phyloP scores from a whole-genome alignment of 768 basidiomycete species.

The Leccinum fibrillosum region DNA sequence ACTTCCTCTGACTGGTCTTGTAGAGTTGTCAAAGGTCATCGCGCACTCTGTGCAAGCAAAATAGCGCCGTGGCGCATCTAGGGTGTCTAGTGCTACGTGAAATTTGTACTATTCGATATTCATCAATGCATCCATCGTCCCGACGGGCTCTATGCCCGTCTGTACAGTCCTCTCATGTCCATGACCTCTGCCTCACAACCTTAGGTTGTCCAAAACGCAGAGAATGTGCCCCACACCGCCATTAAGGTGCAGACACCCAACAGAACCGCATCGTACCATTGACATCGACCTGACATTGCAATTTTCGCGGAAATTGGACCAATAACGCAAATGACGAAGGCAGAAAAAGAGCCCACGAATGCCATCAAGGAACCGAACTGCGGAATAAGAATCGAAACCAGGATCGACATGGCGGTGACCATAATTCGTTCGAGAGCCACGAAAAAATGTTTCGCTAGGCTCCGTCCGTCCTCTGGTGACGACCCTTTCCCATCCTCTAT shows the following conservation, averaged over 20 bases:
- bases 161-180: not conserved
- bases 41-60: slow-evolving; percentile 63
- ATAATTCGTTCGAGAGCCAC: slow-evolving; percentile 53
- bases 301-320: slow-evolving; percentile 75
- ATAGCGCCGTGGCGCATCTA: slow-evolving; percentile 15
- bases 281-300: slow-evolving; percentile 48
- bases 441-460: slow-evolving; percentile 36
- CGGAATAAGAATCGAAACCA: slow-evolving; percentile 72
- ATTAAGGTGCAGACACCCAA: slow-evolving; percentile 54
- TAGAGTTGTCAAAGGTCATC: slow-evolving; percentile 76
- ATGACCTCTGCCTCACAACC: not conserved
- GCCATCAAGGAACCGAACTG: slow-evolving; percentile 85
- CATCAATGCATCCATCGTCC: not conserved
- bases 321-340: slow-evolving; percentile 72
- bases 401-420: slow-evolving; percentile 58
- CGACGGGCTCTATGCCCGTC: not conserved
- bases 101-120: not conserved
- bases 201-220: slow-evolving; percentile 49
- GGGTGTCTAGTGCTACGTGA: not conserved
- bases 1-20: not conserved
- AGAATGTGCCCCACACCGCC: slow-evolving; percentile 76
- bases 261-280: slow-evolving; percentile 50
- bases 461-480: slow-evolving; percentile 6
- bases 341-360: slow-evolving; percentile 87
- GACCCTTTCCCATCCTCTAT: slow-evolving; percentile 27